Evolutionary conservation across 257 asterid species (phyloP), one percentile per base, ranked within the genome.

Genomic region (Solanum microdontum): DNA sequence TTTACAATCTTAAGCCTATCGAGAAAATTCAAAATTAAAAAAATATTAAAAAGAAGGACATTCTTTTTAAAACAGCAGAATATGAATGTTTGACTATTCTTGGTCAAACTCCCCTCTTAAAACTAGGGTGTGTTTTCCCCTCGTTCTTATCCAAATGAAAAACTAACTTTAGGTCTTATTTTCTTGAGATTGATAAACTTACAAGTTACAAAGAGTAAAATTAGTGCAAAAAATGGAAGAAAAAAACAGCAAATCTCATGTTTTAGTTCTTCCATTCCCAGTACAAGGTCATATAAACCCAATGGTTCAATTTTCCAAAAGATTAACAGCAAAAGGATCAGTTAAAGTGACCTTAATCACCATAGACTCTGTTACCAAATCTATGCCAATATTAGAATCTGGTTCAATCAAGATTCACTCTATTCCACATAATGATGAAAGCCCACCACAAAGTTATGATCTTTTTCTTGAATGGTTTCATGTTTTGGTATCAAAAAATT

Each of bases 271-370:
- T 68, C 94, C 96, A 55, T 87, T 24, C 7, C 96, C 96, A 1
- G 83, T 82, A 28, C 96, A 93, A 84, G 96, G 97, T 83, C 97
- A 94, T 90, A 84, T 91, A 21, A 94, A 92, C 24, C 97, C 95
- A 0, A 64, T 91, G 43, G 32, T 94, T 28, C 93, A 91, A 23
- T 89, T 94, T 23, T 91, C 94, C 30, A 94, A 93, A 17, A 89
- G 85, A 40, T 70, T 94, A 33, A 91, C 90, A 79, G 89, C 94
- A 8, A 90, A 87, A 82, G 92, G 90, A 72, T 72, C 79, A 11
- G 28, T 93, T 0, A 70, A 1, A 5, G 45, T 92, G 15, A 90
- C 93, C 26, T 32, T 94, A 15, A 19, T 93, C 86, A 87, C 90
- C 5, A 86, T 90, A 48, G 19, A 84, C 3, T 24, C 28, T 3